Conservation (phyloP, 345 rosid species). For the Punica granatum region DNA sequence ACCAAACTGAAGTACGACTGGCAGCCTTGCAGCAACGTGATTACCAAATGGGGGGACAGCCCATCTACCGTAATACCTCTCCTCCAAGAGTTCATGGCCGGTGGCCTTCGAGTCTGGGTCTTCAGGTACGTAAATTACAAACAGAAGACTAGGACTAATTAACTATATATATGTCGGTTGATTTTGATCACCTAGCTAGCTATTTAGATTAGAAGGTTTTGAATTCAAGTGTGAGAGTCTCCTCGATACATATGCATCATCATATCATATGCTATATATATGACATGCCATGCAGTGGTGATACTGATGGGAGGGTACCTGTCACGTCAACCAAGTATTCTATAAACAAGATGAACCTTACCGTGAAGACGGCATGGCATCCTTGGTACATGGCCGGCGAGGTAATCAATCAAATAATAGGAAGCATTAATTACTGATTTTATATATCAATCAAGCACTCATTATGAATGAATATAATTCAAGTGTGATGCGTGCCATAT, state of each 20-base stretch:
- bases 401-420: conserved; percentile 20
- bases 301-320: conserved; percentile 75
- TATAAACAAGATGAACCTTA: conserved; percentile 48
- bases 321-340: conserved; percentile 75
- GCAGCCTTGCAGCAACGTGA: conserved; percentile 62
- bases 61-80: conserved; percentile 64
- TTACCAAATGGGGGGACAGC: conserved; percentile 54
- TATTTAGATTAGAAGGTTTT: no score
- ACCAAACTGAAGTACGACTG: conserved; percentile 60
- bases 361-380: conserved; percentile 54
- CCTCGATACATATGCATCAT: not conserved
- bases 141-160: not conserved
- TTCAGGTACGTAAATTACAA: conserved; percentile 36
- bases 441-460: not conserved
- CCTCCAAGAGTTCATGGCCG: conserved; percentile 40
- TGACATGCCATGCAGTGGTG: conserved; percentile 53
- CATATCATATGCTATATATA: no score
- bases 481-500: not conserved
- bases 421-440: no score
- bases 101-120: conserved; percentile 62
- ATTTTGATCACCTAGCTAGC: not conserved
- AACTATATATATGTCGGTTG: not conserved
- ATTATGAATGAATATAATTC: not conserved
- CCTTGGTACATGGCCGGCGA: conserved; percentile 66
- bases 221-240: no score